These are phyloP conservation scores for Kuraishia cidri DNA, from an alignment of 805 yeast species.

Conservation along the genomic window DNA sequence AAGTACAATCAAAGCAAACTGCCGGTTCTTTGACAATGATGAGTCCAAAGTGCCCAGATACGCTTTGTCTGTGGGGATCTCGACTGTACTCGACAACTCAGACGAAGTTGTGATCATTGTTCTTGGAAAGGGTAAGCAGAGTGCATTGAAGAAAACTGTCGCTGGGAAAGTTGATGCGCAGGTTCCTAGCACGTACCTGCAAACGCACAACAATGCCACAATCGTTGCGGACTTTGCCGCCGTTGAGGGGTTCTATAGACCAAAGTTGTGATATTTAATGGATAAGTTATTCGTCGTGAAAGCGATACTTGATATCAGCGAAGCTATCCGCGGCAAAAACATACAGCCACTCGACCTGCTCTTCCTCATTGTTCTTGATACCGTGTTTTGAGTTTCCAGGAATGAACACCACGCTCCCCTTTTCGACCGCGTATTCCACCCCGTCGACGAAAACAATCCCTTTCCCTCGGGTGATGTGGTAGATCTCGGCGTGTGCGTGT, in stretches of 20 bases:
- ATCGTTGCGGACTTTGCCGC: conserved; percentile 42
- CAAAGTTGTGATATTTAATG: neutral
- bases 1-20: conserved; percentile 43
- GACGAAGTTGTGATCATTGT: conserved; percentile 43
- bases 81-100: conserved; percentile 47
- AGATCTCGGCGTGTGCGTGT: no score
- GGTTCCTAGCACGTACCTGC: conserved; percentile 42
- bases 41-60: conserved; percentile 35
- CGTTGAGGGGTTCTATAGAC: conserved; percentile 8
- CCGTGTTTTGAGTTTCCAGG: no score
- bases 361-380: no score
- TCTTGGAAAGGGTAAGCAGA: conserved; percentile 35
- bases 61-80: conserved; percentile 48
- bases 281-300: no score
- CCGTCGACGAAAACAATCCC: no score
- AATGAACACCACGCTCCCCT: no score
- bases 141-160: conserved; percentile 37
- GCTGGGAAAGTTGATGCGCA: conserved; percentile 27
- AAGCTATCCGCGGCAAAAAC: no score
- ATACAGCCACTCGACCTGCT: no score
- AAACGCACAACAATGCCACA: conserved; percentile 33
- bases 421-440: no score
- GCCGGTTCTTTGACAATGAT: conserved; percentile 41
- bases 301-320: no score
- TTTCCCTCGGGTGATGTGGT: no score